These are phyloP conservation scores for Fusarium kyushuense DNA, from an alignment of 2,329 filamentous ascomycete genomes.

Conservation along the genomic window DNA sequence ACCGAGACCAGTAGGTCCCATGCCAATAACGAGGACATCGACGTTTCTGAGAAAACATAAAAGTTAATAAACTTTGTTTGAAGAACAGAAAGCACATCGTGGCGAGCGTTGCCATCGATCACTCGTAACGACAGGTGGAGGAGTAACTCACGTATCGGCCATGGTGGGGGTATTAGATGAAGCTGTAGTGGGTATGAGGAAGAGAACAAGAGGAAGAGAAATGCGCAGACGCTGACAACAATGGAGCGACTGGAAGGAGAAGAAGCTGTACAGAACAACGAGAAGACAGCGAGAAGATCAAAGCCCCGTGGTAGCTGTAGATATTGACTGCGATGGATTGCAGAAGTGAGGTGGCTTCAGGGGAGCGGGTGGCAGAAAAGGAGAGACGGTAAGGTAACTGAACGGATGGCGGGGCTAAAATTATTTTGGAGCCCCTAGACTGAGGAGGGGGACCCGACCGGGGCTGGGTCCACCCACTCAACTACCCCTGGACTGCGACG, in stretches of 20 bases:
- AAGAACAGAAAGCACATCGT: not conserved
- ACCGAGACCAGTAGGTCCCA: slow-evolving; percentile 96
- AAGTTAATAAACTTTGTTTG: slow-evolving; percentile 35
- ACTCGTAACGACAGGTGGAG: slow-evolving; percentile 24
- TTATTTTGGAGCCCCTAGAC: slow-evolving; percentile 53
- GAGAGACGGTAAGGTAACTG: slow-evolving; percentile 39
- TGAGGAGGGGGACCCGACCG: slow-evolving; percentile 13
- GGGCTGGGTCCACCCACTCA: slow-evolving; percentile 15
- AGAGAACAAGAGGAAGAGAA: slow-evolving; percentile 28
- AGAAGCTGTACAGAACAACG: slow-evolving; percentile 47
- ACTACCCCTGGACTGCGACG: slow-evolving; percentile 27
- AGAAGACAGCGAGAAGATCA: slow-evolving; percentile 42
- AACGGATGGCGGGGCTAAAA: slow-evolving; percentile 58
- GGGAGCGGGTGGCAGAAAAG: slow-evolving; percentile 49
- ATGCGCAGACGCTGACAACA: slow-evolving; percentile 40
- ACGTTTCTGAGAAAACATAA: slow-evolving; percentile 73
- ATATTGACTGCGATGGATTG: slow-evolving; percentile 45
- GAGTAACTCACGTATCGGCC: slow-evolving; percentile 55
- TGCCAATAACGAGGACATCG: slow-evolving; percentile 97
- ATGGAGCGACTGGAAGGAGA: slow-evolving; percentile 32
- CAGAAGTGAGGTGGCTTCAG: slow-evolving; percentile 41
- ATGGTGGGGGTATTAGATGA: slow-evolving; percentile 52
- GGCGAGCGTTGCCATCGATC: slow-evolving; percentile 11
- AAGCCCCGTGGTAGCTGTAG: slow-evolving; percentile 48
- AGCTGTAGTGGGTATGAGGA: slow-evolving; percentile 27